A percentile compares a stretch with the other conserved stretches of the same genome.
Conservation (phyloP, 176 grass and related monocot species). For the Zoysia pacifica region DNA sequence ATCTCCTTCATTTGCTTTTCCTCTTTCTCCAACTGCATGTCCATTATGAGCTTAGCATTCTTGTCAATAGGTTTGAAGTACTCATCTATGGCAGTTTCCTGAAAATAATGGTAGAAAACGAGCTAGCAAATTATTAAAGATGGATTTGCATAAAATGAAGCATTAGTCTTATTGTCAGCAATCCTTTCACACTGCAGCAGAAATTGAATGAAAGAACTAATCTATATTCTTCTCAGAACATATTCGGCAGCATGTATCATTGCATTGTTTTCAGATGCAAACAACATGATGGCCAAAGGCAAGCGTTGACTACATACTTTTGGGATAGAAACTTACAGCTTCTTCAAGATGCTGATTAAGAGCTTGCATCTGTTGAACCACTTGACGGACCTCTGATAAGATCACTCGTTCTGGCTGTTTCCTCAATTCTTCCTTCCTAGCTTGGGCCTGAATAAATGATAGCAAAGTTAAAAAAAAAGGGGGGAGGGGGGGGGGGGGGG, state of each 20-base stretch:
- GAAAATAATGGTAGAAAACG: constrained; percentile 28
- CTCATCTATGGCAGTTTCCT: constrained; percentile 86
- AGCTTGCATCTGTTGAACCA: constrained; percentile 90
- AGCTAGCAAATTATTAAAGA: constrained; percentile 9
- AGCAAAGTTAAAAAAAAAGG: constrained; percentile 3
- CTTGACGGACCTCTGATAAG: constrained; percentile 80
- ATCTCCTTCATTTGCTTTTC: constrained; percentile 73
- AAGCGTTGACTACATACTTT: constrained; percentile 21
- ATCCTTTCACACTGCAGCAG: neutral
- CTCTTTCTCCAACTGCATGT: constrained; percentile 90
- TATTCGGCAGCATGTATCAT: neutral
- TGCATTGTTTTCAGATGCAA: neutral
- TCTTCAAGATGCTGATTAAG: constrained; percentile 83
- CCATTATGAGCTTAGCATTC: constrained; percentile 63
- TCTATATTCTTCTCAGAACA: neutral
- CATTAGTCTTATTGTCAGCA: constrained; percentile 10
- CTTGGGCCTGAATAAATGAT: constrained; percentile 61
- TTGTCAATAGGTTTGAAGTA: constrained; percentile 93
- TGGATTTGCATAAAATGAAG: neutral
- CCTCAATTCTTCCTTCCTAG: constrained; percentile 53
- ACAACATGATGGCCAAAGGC: constrained; percentile 1
- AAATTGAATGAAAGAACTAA: constrained; percentile 25
- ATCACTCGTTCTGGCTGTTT: constrained; percentile 76
- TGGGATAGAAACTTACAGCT: constrained; percentile 62
- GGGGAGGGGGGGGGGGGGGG: neutral